Base-by-base conservation (phyloP, 2,329 filamentous ascomycete genomes). In the Nannizziopsis arthrosporioides region DNA sequence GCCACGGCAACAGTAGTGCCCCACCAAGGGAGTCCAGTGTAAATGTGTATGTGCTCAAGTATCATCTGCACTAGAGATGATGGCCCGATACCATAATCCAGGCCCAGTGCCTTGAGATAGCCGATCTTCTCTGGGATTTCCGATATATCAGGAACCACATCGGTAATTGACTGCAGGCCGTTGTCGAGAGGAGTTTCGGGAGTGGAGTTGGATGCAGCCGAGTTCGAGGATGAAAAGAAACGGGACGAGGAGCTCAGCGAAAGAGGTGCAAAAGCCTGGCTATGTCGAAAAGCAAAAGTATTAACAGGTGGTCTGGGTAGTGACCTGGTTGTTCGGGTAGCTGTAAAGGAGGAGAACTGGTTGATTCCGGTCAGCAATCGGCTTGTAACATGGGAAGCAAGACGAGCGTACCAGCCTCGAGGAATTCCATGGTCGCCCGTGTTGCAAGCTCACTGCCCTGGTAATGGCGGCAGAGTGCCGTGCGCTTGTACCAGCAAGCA, bases 71-170 rank as follows among this genome's bases (percentile, higher is more conserved):
- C 80, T 12, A 78, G 55, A 3, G 81, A 69, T 0, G 88, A 85
- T 4, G 85, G 78, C 12, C 90, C 90, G 71, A 73, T 89, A 61
- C 90, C 88, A 59, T 83, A 96, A 58, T 96, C 85, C 17, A 98
- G 71, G 2, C 92, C 92, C 9, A 96, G 72, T 5, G 79, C 75
- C 56, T 85, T 78, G 50, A 98, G 72, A 60, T 89, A 95, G 53
- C 92, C 92, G 50, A 94, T 77, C 44, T 79, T 73, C 59, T 90
- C 84, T 32, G 84, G 79, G 53, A 87, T 77, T 53, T 75, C 68
- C 51, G 80, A 72, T 38, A 73, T 58, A 49, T 61, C 63, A 27
- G 59, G 44, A 44, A 50, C 52, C 2, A 50, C 48, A 9, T 65
- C 49, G 52, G 65, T 61, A 19, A 51, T 44, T 56, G 51, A 38